Base-by-base conservation (phyloP, 164 flowering plant genomes). In the Akebia trifoliata region DNA sequence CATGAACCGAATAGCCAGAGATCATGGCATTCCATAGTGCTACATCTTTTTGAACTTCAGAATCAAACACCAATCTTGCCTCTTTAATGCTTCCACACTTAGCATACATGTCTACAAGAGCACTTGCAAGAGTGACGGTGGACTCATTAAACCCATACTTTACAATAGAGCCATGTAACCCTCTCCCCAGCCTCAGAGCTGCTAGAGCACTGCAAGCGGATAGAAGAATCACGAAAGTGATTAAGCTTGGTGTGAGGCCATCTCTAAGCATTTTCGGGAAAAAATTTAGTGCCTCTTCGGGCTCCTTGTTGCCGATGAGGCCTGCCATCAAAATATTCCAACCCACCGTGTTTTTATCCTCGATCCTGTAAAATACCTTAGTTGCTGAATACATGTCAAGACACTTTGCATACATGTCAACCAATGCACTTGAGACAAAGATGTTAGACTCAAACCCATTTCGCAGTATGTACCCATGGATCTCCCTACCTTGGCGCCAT, bases 251-350 rank as follows among this genome's bases (percentile, higher is more conserved):
- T 34, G 40, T 32, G 8, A 64, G 50, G 17, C 75, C 78, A 32
- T 67, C 74, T 24, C 28, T 44, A 11, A 73, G 61, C 81, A 77
- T 80, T 60, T 42, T 31, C 4, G 39, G 32, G 29, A 64, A 69
- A 1, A 64, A 50, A 22, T 57, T 51, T 50, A 80, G 47, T 50
- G 75, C 71, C 31, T 47, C 59, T 37, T 67, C 59, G 25, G 69
- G 73, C 50, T 73, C 70, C 49, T 17, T 59, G 56, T 65, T 77
- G 50, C 64, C 38, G 25, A 64, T 59, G 43, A 49, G 49, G 36
- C 81, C 84, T 8, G 78, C 63, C 61, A 80, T 54, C 50, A 77
- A 67, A 50, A 62, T 67, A 65, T 76, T 80, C 80, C 82, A 80
- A 39, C 60, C 43, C 26, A 76, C 72, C 6, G 69, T 60, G 48